Evolutionary conservation across 2,329 filamentous ascomycete species (phyloP).

Genomic region (Onygenales sp.): DNA sequence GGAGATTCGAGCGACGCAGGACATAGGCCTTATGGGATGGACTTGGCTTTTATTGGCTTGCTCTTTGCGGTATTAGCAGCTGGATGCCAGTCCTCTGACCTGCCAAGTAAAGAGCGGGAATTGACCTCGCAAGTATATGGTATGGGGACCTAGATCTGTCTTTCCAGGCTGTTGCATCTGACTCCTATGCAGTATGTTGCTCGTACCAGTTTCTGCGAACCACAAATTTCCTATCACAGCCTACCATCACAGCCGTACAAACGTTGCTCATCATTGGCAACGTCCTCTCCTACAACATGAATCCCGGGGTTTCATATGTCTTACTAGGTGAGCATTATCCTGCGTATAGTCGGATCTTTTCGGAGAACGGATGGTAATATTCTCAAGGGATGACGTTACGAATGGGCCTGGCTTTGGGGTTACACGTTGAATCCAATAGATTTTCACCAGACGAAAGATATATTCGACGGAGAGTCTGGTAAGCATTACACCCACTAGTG

Average conservation of each 20-base stretch:
- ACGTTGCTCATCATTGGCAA: constrained; percentile 54
- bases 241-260: constrained; percentile 52
- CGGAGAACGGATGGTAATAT: constrained; percentile 4
- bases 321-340: constrained; percentile 36
- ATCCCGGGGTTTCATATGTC: constrained; percentile 55
- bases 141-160: constrained; percentile 19
- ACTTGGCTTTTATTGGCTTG: constrained; percentile 49
- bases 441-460: constrained; percentile 41
- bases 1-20: constrained; percentile 39
- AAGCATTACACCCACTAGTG: constrained; percentile 8
- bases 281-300: constrained; percentile 54
- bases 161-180: constrained; percentile 12
- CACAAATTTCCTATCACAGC: constrained; percentile 54
- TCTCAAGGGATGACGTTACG: constrained; percentile 46
- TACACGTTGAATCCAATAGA: constrained; percentile 49
- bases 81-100: constrained; percentile 50
- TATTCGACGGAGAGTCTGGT: constrained; percentile 37
- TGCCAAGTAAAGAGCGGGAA: constrained; percentile 50
- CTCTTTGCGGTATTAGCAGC: constrained; percentile 55
- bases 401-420: constrained; percentile 50
- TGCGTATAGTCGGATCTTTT: background rate
- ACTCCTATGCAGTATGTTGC: constrained; percentile 45
- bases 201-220: constrained; percentile 56
- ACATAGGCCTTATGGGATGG: constrained; percentile 48
- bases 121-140: constrained; percentile 55